Base-by-base conservation (phyloP, 192 early-diverging fungal genomes). In the Coemansia umbellata region DNA sequence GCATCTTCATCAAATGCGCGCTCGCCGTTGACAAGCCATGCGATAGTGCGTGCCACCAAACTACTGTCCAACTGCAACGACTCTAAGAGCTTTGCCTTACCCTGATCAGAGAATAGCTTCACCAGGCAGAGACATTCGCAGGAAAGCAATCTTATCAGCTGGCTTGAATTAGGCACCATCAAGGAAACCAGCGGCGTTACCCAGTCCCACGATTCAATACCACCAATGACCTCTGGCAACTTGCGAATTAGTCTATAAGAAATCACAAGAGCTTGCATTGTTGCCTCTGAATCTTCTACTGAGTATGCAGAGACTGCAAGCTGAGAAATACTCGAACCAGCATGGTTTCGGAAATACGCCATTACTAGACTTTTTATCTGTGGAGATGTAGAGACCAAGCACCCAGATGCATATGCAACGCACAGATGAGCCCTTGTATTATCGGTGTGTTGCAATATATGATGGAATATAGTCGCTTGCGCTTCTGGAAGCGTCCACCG, bases 401-500 rank as follows among this genome's bases (percentile, higher is more conserved):
- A 17, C 23, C 82, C 81, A 30, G 85, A 80, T 1, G 88, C 85
- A 53, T 59, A 58, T 1, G 78, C 74, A 4, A 79, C 61, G 11
- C 52, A 49, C 15, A 53, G 57, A 57, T 58, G 79, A 69, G 58
- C 80, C 54, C 31, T 51, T 30, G 48, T 74, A 47, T 17, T 17
- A 0, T 28, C 8, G 10, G 33, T 35, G 24, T 45, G 49, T 3
- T 45, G 22, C 0, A 44, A 28, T 22, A 63, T 31, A 1, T 57
- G 58, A 39, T 36, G 58, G 51, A 75, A 60, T 28, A 69, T 57
- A 2, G 53, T 26, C 21, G 53, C 69, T 3, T 59, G 76, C 21
- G 76, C 66, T 19, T 62, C 75, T n/a, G 74, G 53, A 8, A 64
- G 48, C 13, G 78, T 78, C 90, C 89, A 91, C 37, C 93, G 83